Conservation (phyloP, 2,329 filamentous ascomycete species). For the Verticillium albo-atrum region DNA sequence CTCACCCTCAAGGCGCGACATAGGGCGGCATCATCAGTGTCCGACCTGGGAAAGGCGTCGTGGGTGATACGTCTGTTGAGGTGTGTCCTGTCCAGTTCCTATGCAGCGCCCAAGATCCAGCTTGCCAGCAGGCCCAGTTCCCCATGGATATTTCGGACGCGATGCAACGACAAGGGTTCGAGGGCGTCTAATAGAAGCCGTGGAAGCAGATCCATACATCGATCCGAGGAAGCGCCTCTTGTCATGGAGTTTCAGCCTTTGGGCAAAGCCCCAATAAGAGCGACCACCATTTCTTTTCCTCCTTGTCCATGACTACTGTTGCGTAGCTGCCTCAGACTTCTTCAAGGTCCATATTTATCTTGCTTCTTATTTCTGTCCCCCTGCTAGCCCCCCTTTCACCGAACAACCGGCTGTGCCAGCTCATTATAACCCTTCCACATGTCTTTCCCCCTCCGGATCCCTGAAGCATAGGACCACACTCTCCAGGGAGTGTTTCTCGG, state of each 20-base stretch:
- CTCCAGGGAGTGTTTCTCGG: background rate
- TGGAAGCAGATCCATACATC: slow-evolving; percentile 1
- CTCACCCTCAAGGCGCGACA: background rate
- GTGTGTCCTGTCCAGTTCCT: slow-evolving; percentile 5
- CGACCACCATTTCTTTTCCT: background rate
- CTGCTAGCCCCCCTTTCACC: slow-evolving; percentile 1
- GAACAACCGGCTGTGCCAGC: background rate
- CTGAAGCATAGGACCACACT: background rate
- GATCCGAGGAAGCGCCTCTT: slow-evolving; percentile 6
- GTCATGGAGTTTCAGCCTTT: slow-evolving; percentile 10
- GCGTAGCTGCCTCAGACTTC: background rate
- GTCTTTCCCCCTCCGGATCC: background rate
- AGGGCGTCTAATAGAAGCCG: slow-evolving; percentile 1
- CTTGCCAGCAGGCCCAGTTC: background rate
- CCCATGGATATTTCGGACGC: background rate
- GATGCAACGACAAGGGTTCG: slow-evolving; percentile 3
- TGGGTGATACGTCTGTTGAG: slow-evolving; percentile 1
- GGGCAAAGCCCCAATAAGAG: background rate
- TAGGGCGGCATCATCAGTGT: background rate
- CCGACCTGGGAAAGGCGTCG: background rate
- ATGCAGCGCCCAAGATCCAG: slow-evolving; percentile 5
- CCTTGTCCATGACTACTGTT: background rate
- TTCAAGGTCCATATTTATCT: background rate
- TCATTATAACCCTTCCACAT: background rate
- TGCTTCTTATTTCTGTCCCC: slow-evolving; percentile 1